Conservation (phyloP, 2,329 filamentous ascomycete genomes). For the Cercospora brassicicola region DNA sequence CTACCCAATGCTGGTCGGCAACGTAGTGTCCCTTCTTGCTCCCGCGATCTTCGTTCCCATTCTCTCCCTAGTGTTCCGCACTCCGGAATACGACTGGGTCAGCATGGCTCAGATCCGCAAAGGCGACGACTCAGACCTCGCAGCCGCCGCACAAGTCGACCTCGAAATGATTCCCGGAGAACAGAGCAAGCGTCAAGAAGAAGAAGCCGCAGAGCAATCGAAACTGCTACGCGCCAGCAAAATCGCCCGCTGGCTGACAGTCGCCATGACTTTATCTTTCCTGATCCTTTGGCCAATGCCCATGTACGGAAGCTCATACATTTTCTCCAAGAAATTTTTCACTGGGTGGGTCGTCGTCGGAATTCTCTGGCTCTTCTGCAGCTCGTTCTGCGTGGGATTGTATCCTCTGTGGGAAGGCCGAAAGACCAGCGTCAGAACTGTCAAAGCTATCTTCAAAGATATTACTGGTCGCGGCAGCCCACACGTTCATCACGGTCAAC, state of each 20-base stretch:
- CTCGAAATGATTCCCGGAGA: constrained; percentile 63
- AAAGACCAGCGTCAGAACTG: constrained; percentile 62
- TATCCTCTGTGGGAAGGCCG: constrained; percentile 82
- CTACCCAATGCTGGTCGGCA: constrained; percentile 83
- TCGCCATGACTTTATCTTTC: constrained; percentile 66
- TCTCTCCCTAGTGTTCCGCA: constrained; percentile 68
- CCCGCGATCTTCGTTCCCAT: constrained; percentile 73
- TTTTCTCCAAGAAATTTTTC: constrained; percentile 80
- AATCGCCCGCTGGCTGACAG: constrained; percentile 59
- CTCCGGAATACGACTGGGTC: constrained; percentile 80
- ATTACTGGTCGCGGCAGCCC: constrained; percentile 46
- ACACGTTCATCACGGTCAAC: constrained; percentile 35
- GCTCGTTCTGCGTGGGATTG: constrained; percentile 69
- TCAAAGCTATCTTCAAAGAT: constrained; percentile 63
- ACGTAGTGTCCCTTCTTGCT: constrained; percentile 77
- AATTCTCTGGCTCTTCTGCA: constrained; percentile 78
- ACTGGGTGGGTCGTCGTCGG: constrained; percentile 56
- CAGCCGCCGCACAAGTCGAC: constrained; percentile 63
- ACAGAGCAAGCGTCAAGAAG: constrained; percentile 37
- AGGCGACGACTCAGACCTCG: constrained; percentile 74
- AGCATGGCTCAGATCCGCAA: constrained; percentile 78
- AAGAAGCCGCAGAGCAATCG: constrained; percentile 47
- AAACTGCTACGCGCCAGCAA: constrained; percentile 47
- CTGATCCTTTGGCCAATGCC: constrained; percentile 90
- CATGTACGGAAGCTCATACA: constrained; percentile 78